phyloP scores from a whole-genome alignment of 495 filamentous ascomycete species.

The Daldinia decipiens region DNA sequence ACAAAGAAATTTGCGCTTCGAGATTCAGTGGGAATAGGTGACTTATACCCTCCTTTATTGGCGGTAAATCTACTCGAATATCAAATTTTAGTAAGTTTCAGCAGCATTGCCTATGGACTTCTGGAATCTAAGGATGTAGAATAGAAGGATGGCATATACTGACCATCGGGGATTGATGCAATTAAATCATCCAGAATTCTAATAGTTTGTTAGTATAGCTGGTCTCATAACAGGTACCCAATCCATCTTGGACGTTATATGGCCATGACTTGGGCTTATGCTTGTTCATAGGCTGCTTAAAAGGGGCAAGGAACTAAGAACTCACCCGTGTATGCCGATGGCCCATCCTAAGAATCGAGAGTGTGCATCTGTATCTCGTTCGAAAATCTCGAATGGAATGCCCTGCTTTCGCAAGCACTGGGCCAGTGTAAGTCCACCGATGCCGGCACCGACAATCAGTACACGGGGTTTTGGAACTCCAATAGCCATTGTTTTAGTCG shows the following conservation, averaged over 20 bases:
- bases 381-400: constrained; percentile 62
- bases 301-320: background rate
- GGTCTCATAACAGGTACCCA: constrained; percentile 28
- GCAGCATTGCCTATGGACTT: background rate
- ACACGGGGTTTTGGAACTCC: constrained; percentile 38
- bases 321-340: constrained; percentile 65
- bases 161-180: constrained; percentile 55
- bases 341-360: constrained; percentile 62
- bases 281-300: background rate
- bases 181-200: constrained; percentile 33
- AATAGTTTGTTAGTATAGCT: constrained; percentile 48
- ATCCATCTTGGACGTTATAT: constrained; percentile 8
- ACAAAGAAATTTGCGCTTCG: constrained; percentile 57
- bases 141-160: constrained; percentile 37
- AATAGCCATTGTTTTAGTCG: constrained; percentile 14
- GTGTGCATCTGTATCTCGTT: constrained; percentile 55
- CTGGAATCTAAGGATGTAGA: background rate
- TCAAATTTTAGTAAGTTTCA: background rate
- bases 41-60: constrained; percentile 51
- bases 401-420: constrained; percentile 61
- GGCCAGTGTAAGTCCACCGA: constrained; percentile 52
- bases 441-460: constrained; percentile 49
- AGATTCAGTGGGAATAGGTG: constrained; percentile 58
- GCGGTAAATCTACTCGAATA: constrained; percentile 29
- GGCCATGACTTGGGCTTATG: background rate